Conservation (phyloP, 1,284 basidiomycete species). For the Papiliotrema nemorosa region DNA sequence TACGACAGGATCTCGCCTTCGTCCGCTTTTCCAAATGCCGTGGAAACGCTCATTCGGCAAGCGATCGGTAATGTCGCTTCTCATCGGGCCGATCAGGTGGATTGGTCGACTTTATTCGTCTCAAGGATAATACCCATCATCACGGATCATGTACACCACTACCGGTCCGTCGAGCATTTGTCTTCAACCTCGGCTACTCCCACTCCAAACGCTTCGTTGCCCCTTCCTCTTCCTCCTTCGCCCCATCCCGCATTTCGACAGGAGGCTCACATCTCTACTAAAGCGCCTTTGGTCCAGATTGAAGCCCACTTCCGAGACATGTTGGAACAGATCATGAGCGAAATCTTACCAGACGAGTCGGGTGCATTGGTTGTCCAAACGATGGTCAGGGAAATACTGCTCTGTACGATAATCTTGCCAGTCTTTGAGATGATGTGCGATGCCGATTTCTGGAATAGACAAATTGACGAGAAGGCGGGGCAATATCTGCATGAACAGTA, state of each 20-base stretch:
- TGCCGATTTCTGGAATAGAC: conserved; percentile 93
- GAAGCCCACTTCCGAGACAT: conserved; percentile 74
- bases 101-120: conserved; percentile 73
- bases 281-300: conserved; percentile 84
- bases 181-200: conserved; percentile 57
- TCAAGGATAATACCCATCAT: conserved; percentile 79
- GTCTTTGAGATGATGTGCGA: conserved; percentile 88
- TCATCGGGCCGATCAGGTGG: conserved; percentile 62
- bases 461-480: conserved; percentile 66
- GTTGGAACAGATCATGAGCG: conserved; percentile 65
- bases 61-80: conserved; percentile 53
- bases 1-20: conserved; percentile 78
- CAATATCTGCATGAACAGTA: conserved; percentile 42
- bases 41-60: conserved; percentile 70
- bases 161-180: conserved; percentile 78
- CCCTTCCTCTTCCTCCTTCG: conserved; percentile 30
- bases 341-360: conserved; percentile 72
- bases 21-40: conserved; percentile 78
- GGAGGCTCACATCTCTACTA: conserved; percentile 74
- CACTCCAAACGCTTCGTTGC: conserved; percentile 31
- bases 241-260: conserved; percentile 78
- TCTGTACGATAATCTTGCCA: conserved; percentile 77
- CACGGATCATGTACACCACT: conserved; percentile 83
- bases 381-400: conserved; percentile 74
- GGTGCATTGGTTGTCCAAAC: conserved; percentile 67